These are phyloP conservation scores for Picocystis sp. DNA, from an alignment of 163 green algal genomes.

Conservation along the genomic window DNA sequence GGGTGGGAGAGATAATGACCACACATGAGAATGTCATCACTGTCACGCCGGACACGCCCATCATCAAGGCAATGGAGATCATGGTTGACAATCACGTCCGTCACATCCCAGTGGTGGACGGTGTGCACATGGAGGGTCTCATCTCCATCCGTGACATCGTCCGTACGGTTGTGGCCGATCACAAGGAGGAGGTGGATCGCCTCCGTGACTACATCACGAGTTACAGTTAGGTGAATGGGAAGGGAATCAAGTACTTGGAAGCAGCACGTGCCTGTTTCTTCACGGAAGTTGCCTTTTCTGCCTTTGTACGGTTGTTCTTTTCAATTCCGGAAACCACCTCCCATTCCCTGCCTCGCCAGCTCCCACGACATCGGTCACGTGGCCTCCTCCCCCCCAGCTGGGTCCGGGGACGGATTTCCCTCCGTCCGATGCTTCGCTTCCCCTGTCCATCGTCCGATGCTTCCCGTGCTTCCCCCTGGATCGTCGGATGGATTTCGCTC, in stretches of 20 bases:
- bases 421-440: no score
- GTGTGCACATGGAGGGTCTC: not conserved
- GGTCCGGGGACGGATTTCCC: no score
- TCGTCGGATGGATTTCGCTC: no score
- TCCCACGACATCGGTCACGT: no score
- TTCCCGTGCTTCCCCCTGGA: no score
- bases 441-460: no score
- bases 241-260: not conserved
- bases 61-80: constrained; percentile 6
- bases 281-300: no score
- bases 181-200: constrained; percentile 15
- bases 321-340: no score
- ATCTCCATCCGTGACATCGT: constrained; percentile 6
- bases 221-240: constrained; percentile 5
- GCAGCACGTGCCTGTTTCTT: no score
- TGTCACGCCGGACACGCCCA: not conserved
- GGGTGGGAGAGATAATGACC: constrained; percentile 3
- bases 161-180: constrained; percentile 10
- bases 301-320: no score
- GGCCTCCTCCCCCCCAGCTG: no score
- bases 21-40: constrained; percentile 1
- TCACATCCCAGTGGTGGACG: constrained; percentile 9
- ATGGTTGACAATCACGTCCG: constrained; percentile 7
- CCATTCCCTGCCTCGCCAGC: no score
- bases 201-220: constrained; percentile 4